Evolutionary conservation across 768 basidiomycete genomes (phyloP), one percentile per base, ranked within the genome.

Genomic region (Mycena indigotica): DNA sequence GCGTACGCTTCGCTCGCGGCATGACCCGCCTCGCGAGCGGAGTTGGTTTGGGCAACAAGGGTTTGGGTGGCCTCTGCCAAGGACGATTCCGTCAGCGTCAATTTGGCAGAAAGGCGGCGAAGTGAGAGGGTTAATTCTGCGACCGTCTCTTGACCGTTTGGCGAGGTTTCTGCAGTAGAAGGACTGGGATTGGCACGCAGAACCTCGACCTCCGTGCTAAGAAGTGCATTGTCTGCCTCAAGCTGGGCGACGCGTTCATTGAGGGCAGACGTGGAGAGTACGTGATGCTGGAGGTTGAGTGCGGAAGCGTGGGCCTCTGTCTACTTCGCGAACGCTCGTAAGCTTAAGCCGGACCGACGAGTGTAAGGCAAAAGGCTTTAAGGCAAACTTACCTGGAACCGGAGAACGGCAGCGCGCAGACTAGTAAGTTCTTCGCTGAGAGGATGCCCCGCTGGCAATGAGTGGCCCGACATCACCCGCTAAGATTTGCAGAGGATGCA

Each of bases 71-170:
- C 80, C 1, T 73, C 67, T 15, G 78, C 68, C 1, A 91, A 75
- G 8, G 80, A 67, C 12, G 78, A 70, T 67, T 92, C 91, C 0
- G 87, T 84, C 10, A 80, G 66, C 0, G 79, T 75, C 19, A 91
- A 79, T 69, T 91, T 87, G 66, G 89, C 85, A 3, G 84, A 86
- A 28, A 89, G 75, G 21, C 80, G 81, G 5, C 89, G 80, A 25
- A 91, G 78, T 0, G 88, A 84, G 8, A 92, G 79, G 0, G 88
- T 85, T 51, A 92, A 78, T 56, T 92, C 58, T 4, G 45, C 30
- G 17, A 52, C 35, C 13, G 50, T 32, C 24, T 48, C 23, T 6
- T 48, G 5, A 23, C 24, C 5, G 12, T 48, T 48, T 13, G 25
- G 4, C 24, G 13, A 23, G 46, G 24, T n/a, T 5, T 48, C 46